Base-by-base conservation (phyloP, 371 early-diverging fungal genomes). In the Synchytrium microbalum region DNA sequence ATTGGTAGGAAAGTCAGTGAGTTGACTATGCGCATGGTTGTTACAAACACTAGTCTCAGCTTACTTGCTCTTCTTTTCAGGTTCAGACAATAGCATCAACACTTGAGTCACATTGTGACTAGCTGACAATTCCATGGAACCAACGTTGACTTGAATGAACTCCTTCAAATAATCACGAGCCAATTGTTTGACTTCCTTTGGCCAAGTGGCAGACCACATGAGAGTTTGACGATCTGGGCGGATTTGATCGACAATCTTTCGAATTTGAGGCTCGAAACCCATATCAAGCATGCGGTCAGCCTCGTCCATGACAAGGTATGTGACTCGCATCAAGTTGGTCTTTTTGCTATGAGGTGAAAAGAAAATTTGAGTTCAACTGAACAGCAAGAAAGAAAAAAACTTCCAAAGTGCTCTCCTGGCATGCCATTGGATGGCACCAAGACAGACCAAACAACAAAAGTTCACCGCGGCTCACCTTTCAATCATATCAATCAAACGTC, bases 131-230 rank as follows among this genome's bases (percentile, higher is more conserved):
- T 88, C 85, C 32, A 80, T 71, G 51, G 79, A 75, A 52, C 99
- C 99, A 64, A 99, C 91, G 66, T 92, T 97, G 56, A 99, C 98
- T 77, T 99, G 98, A 75, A 99, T 98, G 72, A 88, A 96, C 68
- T 98, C 95, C 31, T 88, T 87, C 70, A 98, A 83, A 73, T 93
- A 99, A 66, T 91, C 92, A 57, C 88, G 83, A 28, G 99, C 99
- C 14, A 99, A 84, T 56, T 82, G 79, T 69, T 93, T 88, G 8
- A 99, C 99, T 67, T 93, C 92, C 83, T 92, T 95, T 62, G 99
- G 99, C 99, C 99, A 99, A 5, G 99, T 99, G 5, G 99, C 99
- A 77, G 92, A 92, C 98, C 98, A 99, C 98, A 99, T 98, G 46
- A 99, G 88, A 19, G 98, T 98, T 78, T 99, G 99, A 70, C 98